Base-by-base conservation (phyloP, 2,329 filamentous ascomycete genomes). In the Pseudogymnoascus sp. region DNA sequence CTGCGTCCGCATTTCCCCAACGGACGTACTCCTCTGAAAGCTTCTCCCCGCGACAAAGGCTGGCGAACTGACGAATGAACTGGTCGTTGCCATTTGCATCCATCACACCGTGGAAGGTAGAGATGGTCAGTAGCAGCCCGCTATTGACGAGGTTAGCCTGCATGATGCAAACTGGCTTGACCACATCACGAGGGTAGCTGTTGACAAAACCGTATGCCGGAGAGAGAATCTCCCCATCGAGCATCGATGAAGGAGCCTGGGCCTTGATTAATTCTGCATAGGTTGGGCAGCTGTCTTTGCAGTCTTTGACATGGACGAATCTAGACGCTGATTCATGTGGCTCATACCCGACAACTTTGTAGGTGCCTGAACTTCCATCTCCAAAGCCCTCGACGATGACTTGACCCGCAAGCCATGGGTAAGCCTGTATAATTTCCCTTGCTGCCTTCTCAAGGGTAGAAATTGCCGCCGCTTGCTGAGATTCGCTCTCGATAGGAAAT, bases 401-500 rank as follows among this genome's bases (percentile, higher is more conserved):
- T 18, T 61, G 60, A n/a, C 60, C 60, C n/a, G 53, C 60, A 18
- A 61, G 47, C 53, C 47, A 61, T 25, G 60, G 60, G 22, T 53
- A 60, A 15, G 41, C 41, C 36, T 57, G 41, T 8, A 53, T 53
- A 7, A 53, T 33, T 20, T 53, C 25, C 4, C n/a, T n/a, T 2
- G 47, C 47, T 53, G 47, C 47, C 28, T 53, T 53, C 47, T 53
- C 47, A 33, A 53, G 28, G n/a, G 25, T 33, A 14, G n/a, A 33
- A 33, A 53, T 33, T 53, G 47, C 47, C 12, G 47, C n/a, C 4
- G 47, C 8, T 33, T 33, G 6, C 25, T 53, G 47, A 5, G 25
- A 33, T 53, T 53, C 15, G 25, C 11, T 33, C 25, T 18, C 25
- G 28, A 53, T 53, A 9, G 47, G 5, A 30, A 53, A 53, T 9